A percentile compares a stretch with the other conserved stretches of the same genome.
These are phyloP conservation scores for Hippophae rhamnoides DNA, from an alignment of 306 rosid genomes.

Conservation along the genomic window DNA sequence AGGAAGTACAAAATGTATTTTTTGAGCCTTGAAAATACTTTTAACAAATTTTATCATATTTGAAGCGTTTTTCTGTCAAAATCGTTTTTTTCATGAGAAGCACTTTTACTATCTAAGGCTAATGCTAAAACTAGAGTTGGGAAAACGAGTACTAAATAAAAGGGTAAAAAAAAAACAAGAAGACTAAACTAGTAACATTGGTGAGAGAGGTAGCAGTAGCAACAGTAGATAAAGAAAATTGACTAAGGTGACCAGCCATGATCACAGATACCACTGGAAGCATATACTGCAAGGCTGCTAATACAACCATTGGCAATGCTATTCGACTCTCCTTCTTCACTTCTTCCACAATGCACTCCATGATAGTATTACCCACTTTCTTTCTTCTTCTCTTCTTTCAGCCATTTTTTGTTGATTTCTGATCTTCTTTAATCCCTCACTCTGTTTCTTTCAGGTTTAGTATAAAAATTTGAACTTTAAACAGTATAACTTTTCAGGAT, in stretches of 20 bases:
- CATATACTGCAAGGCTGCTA: slow-evolving; percentile 19
- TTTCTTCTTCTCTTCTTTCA: slow-evolving; percentile 3
- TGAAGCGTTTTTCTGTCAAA: too few species aligned
- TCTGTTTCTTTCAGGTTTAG: too few species aligned
- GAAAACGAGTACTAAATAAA: not conserved
- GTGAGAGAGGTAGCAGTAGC: slow-evolving; percentile 28
- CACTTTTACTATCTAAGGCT: too few species aligned
- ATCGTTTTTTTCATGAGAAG: too few species aligned
- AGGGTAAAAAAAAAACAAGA: slow-evolving; percentile 9
- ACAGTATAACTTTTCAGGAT: too few species aligned
- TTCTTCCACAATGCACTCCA: slow-evolving; percentile 12
- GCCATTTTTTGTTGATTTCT: not conserved
- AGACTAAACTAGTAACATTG: slow-evolving; percentile 26
- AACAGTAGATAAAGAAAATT: slow-evolving; percentile 19
- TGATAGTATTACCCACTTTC: slow-evolving; percentile 1
- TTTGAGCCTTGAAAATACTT: too few species aligned
- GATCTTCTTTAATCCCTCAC: not conserved
- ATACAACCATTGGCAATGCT: slow-evolving; percentile 28
- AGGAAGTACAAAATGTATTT: too few species aligned
- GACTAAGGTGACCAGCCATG: slow-evolving; percentile 25
- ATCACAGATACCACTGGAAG: slow-evolving; percentile 18
- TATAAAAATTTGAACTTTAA: too few species aligned
- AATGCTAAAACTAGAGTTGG: too few species aligned
- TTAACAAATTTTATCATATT: too few species aligned
- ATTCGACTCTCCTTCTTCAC: slow-evolving; percentile 12